Evolutionary conservation across 106 monocot genomes (phyloP).

Genomic region (Acorus calamus): DNA sequence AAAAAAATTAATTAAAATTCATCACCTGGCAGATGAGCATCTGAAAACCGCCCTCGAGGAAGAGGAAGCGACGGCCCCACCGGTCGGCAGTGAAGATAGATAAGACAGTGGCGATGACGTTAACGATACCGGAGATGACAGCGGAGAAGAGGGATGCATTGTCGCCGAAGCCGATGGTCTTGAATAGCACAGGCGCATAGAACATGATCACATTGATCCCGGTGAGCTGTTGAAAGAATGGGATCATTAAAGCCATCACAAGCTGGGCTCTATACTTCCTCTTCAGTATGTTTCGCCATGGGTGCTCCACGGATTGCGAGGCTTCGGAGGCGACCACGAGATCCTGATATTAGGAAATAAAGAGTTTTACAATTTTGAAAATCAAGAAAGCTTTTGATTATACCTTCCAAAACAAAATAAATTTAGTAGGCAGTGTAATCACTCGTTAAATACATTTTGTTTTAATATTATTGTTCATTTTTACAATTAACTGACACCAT

Average conservation of each 20-base stretch:
- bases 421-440: too few relatives aligned
- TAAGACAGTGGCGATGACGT: slow-evolving; percentile 41
- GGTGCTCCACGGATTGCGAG: slow-evolving; percentile 35
- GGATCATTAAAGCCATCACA: slow-evolving; percentile 53
- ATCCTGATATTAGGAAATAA: slow-evolving; percentile 4
- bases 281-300: slow-evolving; percentile 34
- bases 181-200: slow-evolving; percentile 81
- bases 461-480: too few relatives aligned
- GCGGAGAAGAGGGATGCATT: slow-evolving; percentile 59
- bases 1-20: not conserved
- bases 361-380: too few relatives aligned
- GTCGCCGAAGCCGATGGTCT: slow-evolving; percentile 56
- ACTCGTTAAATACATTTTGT: too few relatives aligned
- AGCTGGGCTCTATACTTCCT: slow-evolving; percentile 51
- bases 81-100: slow-evolving; percentile 53
- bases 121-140: slow-evolving; percentile 61
- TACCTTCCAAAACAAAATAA: too few relatives aligned
- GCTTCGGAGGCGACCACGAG: slow-evolving; percentile 46
- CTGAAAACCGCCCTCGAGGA: slow-evolving; percentile 53
- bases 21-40: slow-evolving; percentile 56
- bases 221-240: slow-evolving; percentile 78
- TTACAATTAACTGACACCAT: too few relatives aligned
- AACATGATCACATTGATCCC: slow-evolving; percentile 88
- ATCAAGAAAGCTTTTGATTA: too few relatives aligned
- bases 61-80: slow-evolving; percentile 46